phyloP scores from a whole-genome alignment of 495 filamentous ascomycete genomes.

The Penicillium mononematosum region DNA sequence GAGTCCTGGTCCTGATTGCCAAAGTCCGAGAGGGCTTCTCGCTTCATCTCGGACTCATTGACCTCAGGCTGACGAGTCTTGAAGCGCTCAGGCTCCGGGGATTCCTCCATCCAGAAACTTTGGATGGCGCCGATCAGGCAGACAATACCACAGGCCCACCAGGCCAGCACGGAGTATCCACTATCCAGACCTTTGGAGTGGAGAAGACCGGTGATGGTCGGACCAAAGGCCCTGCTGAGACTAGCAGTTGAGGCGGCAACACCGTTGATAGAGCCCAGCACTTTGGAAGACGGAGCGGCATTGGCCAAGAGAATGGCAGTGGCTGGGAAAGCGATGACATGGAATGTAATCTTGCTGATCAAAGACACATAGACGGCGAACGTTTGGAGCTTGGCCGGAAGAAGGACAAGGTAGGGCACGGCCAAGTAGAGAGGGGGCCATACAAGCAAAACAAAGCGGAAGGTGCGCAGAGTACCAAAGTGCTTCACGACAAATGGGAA shows the following conservation, averaged over 20 bases:
- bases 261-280: slow-evolving; percentile 89
- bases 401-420: slow-evolving; percentile 84
- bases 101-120: slow-evolving; percentile 54
- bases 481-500: slow-evolving; percentile 71
- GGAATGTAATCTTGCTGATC: slow-evolving; percentile 84
- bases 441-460: slow-evolving; percentile 70
- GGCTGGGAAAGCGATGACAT: slow-evolving; percentile 81
- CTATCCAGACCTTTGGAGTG: slow-evolving; percentile 75
- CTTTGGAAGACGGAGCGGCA: slow-evolving; percentile 72
- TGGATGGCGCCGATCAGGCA: slow-evolving; percentile 67
- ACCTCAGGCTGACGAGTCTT: slow-evolving; percentile 20
- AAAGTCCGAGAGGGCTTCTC: slow-evolving; percentile 25
- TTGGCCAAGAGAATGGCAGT: slow-evolving; percentile 83
- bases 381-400: slow-evolving; percentile 69
- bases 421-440: slow-evolving; percentile 89
- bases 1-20: slow-evolving; percentile 24
- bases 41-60: slow-evolving; percentile 32
- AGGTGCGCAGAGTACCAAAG: slow-evolving; percentile 75
- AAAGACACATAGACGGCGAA: slow-evolving; percentile 70
- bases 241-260: slow-evolving; percentile 89
- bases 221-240: slow-evolving; percentile 80
- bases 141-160: slow-evolving; percentile 84
- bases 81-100: slow-evolving; percentile 32
- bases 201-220: slow-evolving; percentile 80
- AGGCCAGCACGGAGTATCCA: slow-evolving; percentile 82